Base-by-base conservation (phyloP, 441 rosid species). In the Pelargonium citronellum region DNA sequence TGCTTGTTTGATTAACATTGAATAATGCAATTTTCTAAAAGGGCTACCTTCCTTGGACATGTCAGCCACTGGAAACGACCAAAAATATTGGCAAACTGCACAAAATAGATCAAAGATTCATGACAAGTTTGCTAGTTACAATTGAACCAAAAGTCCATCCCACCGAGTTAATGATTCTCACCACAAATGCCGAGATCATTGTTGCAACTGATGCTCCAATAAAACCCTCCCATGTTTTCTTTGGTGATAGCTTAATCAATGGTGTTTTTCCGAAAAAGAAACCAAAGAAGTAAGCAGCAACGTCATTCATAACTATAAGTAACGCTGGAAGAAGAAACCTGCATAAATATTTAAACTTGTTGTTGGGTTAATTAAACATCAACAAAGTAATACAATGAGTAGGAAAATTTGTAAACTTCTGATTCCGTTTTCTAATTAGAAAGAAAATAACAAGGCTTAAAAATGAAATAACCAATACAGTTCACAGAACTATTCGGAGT, bases 211-310 rank as follows among this genome's bases (percentile, higher is more conserved):
- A 55, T 0, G 61, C 61, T 55, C 61, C 61, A 15, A 55, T 55
- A 16, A 55, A 55, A 55, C 61, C 61, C 61, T 55, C 61, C 61
- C 61, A 55, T 16, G 61, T 55, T 55, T 55, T 55, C 61, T 55
- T 55, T 55, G 61, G 61, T 15, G 61, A 55, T 55, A 55, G 22
- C 61, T 55, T 55, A 24, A 55, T 55, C 61, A 55, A 55, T 5
- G 61, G 61, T 16, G 61, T 55, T 55, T 55, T 55, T 3, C 61
- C 22, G 22, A 55, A 55, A 16, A 55, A 55, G 61, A 55, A 55
- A 55, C 61, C 61, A 55, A 55, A 13, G 19, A 55, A 55, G 22
- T 55, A 55, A 55, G 61, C 61, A 55, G 61, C 61, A 55, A 55
- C 61, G n/a, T 55, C 61, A 16, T 55, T 55, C 61, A 55, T 55